Percentiles rank a stretch among this genome's conserved stretches.
Conservation (phyloP, 805 yeast species). For the Kodamaea nitidulidarum region DNA sequence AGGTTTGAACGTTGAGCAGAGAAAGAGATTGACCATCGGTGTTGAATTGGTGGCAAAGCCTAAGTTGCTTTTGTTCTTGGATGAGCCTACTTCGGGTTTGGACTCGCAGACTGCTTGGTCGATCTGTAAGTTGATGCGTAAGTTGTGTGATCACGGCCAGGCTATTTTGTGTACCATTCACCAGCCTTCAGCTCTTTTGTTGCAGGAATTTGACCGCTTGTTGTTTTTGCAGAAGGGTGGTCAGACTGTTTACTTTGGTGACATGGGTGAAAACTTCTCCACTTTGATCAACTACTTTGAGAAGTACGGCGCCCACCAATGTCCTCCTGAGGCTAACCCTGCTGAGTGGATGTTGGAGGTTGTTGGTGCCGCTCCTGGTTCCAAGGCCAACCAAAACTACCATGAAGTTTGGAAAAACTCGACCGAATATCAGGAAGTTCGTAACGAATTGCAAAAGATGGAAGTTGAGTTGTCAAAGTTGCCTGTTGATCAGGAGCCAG, state of each 20-base stretch:
- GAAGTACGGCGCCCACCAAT: slow-evolving; percentile 34
- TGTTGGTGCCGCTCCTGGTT: slow-evolving; percentile 80
- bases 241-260: slow-evolving; percentile 42
- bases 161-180: slow-evolving; percentile 60
- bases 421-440: slow-evolving; percentile 53
- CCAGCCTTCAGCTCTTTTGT: slow-evolving; percentile 78
- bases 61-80: slow-evolving; percentile 33
- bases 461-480: slow-evolving; percentile 47
- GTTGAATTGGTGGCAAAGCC: slow-evolving; percentile 42
- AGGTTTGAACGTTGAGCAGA: slow-evolving; percentile 39
- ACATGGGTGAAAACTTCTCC: slow-evolving; percentile 29
- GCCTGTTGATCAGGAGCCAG: slow-evolving; percentile 20
- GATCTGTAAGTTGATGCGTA: slow-evolving; percentile 37
- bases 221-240: slow-evolving; percentile 52
- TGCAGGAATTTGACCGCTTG: slow-evolving; percentile 75
- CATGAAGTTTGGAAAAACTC: slow-evolving; percentile 76
- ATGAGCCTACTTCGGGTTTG: slow-evolving; percentile 44
- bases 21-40: slow-evolving; percentile 40
- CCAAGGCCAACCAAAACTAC: slow-evolving; percentile 68
- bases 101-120: slow-evolving; percentile 44
- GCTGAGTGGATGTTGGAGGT: slow-evolving; percentile 87
- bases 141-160: slow-evolving; percentile 39
- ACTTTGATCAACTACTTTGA: slow-evolving; percentile 33
- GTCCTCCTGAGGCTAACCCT: slow-evolving; percentile 37
- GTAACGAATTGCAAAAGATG: slow-evolving; percentile 59